Percentiles rank a stretch among this genome's conserved stretches.
Evolutionary conservation across 2,329 filamentous ascomycete genomes (phyloP).

Genomic region (Rutstroemia sp.): DNA sequence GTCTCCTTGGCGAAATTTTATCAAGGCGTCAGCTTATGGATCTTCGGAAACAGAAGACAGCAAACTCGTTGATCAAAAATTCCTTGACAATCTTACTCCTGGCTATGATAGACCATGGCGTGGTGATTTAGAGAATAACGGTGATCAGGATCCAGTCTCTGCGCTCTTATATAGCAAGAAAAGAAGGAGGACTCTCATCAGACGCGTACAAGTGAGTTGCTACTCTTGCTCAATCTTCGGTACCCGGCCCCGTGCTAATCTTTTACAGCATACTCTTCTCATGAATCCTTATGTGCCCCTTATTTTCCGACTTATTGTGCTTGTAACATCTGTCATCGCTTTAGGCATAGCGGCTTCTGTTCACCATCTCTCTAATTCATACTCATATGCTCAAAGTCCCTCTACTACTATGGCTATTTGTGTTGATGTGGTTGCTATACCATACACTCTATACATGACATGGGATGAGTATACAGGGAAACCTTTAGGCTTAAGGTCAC

Average conservation of each 20-base stretch:
- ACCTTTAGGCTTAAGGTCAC: conserved; percentile 77
- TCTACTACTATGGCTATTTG: conserved; percentile 85
- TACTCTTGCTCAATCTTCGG: too few relatives aligned
- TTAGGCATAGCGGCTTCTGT: conserved; percentile 73
- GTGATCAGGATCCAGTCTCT: conserved; percentile 24
- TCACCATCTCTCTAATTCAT: conserved; percentile 42
- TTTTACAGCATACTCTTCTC: conserved; percentile 23
- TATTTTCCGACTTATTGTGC: conserved; percentile 72
- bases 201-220: conserved; percentile 23
- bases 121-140: conserved; percentile 24
- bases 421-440: conserved; percentile 80
- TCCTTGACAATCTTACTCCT: conserved; percentile 26
- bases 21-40: conserved; percentile 29
- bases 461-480: conserved; percentile 96
- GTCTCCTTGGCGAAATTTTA: conserved; percentile 26
- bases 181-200: conserved; percentile 20
- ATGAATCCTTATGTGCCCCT: conserved; percentile 66
- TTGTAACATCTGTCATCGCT: conserved; percentile 75
- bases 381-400: conserved; percentile 49
- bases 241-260: conserved; percentile 5
- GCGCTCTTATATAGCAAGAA: conserved; percentile 25
- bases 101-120: conserved; percentile 30
- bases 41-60: conserved; percentile 20
- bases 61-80: conserved; percentile 23
- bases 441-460: conserved; percentile 89